phyloP scores from a whole-genome alignment of 2,329 filamentous ascomycete species.

The Alternaria atra region DNA sequence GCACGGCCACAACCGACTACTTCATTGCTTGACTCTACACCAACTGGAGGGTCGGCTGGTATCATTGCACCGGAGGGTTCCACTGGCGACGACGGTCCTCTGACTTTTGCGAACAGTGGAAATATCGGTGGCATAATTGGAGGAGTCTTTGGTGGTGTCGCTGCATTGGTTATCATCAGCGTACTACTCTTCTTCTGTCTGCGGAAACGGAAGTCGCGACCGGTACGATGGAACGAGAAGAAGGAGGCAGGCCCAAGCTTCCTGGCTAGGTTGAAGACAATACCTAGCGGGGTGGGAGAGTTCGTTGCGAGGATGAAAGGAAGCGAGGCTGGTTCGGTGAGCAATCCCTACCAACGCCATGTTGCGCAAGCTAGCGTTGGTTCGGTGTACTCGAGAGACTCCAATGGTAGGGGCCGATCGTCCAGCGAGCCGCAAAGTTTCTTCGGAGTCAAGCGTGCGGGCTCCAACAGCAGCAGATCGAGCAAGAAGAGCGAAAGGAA shows the following conservation, averaged over 20 bases:
- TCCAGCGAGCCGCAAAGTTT: conserved; percentile 41
- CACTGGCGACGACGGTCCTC: conserved; percentile 14
- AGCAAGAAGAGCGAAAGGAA: conserved; percentile 45
- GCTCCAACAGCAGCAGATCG: conserved; percentile 43
- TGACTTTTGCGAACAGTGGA: conserved; percentile 32
- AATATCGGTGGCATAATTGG: conserved; percentile 47
- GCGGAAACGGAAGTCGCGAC: conserved; percentile 41
- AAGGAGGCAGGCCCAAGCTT: conserved; percentile 17
- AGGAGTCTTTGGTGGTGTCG: conserved; percentile 47
- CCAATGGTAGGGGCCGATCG: conserved; percentile 36
- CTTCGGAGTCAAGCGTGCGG: conserved; percentile 32
- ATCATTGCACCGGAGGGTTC: conserved; percentile 38
- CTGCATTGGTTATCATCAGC: conserved; percentile 43
- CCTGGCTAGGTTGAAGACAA: conserved; percentile 30
- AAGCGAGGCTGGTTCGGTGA: conserved; percentile 35
- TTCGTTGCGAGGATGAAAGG: conserved; percentile 42
- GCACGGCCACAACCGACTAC: conserved; percentile 27
- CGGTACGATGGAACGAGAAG: conserved; percentile 31
- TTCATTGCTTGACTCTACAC: conserved; percentile 22
- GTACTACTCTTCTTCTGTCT: conserved; percentile 46
- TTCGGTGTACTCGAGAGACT: conserved; percentile 43
- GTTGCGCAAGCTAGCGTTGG: conserved; percentile 41
- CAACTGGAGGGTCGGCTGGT: conserved; percentile 40
- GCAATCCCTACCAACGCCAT: conserved; percentile 43
- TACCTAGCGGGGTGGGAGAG: conserved; percentile 31